phyloP scores from a whole-genome alignment of 2,329 filamentous ascomycete genomes.

The Fonsecaea pedrosoi region DNA sequence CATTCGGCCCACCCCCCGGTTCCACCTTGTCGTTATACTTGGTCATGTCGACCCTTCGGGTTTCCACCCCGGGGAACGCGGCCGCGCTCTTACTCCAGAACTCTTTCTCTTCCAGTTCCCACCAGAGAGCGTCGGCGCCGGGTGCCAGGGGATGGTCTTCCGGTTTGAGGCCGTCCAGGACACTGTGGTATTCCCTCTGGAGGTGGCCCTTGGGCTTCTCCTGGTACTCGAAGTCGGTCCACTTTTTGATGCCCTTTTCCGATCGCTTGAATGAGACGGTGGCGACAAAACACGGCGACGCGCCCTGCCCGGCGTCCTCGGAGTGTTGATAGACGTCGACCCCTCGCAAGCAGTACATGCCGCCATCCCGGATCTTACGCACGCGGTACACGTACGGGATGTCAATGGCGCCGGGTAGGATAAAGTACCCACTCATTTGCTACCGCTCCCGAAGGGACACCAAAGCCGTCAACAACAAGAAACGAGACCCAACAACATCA shows the following conservation, averaged over 20 bases:
- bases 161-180: constrained; percentile 44
- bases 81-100: constrained; percentile 42
- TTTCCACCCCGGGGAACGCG: constrained; percentile 53
- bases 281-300: constrained; percentile 34
- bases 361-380: constrained; percentile 58
- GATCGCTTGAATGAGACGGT: constrained; percentile 38
- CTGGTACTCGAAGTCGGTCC: constrained; percentile 30
- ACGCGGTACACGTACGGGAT: constrained; percentile 61
- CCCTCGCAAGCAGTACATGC: constrained; percentile 59
- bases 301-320: constrained; percentile 19
- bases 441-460: constrained; percentile 36
- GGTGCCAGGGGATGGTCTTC: constrained; percentile 47
- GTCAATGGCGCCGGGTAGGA: constrained; percentile 54
- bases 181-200: constrained; percentile 43
- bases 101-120: constrained; percentile 42
- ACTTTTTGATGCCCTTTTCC: constrained; percentile 30
- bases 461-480: background rate
- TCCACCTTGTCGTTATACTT: constrained; percentile 51
- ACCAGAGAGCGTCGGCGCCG: constrained; percentile 48
- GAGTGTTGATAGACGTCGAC: constrained; percentile 60
- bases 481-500: background rate
- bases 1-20: constrained; percentile 35
- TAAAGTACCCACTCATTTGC: constrained; percentile 62
- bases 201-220: constrained; percentile 40
- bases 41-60: constrained; percentile 61